phyloP scores from a whole-genome alignment of 345 rosid genomes.

The Chamaenerion angustifolium region DNA sequence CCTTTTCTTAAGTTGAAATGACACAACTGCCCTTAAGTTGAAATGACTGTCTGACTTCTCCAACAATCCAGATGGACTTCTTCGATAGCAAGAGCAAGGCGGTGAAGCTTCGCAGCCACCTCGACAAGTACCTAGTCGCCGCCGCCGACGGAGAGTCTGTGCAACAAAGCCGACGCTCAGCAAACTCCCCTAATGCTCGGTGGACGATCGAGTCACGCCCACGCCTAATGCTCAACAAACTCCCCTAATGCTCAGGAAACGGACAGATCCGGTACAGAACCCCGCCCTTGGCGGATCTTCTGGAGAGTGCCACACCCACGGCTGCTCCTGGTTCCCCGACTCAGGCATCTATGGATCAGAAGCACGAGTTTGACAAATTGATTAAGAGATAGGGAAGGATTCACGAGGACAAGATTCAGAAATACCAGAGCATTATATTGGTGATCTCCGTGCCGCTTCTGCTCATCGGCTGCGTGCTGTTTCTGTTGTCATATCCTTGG shows the following conservation, averaged over 20 bases:
- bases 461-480: conserved; percentile 41
- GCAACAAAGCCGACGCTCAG: conserved; percentile 3
- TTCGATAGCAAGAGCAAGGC: conserved; percentile 9
- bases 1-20: too few relatives aligned
- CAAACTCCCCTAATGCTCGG: conserved; percentile 7
- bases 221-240: too few relatives aligned
- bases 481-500: too few relatives aligned
- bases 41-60: too few relatives aligned
- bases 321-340: conserved; percentile 15
- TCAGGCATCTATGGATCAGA: conserved; percentile 13
- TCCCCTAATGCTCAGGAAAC: too few relatives aligned
- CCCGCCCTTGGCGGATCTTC: conserved; percentile 51
- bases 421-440: conserved; percentile 44
- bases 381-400: conserved; percentile 41
- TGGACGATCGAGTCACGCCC: conserved; percentile 23
- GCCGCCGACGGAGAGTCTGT: conserved; percentile 18
- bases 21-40: too few relatives aligned
- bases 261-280: conserved; percentile 93
- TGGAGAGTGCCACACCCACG: conserved; percentile 19
- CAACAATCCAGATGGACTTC: too few relatives aligned
- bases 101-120: conserved; percentile 27
- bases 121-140: conserved; percentile 22
- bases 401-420: conserved; percentile 65
- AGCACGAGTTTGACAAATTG: conserved; percentile 34
- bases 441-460: conserved; percentile 56